phyloP scores from a whole-genome alignment of 192 early-diverging fungal species.

The Coemansia sp. region DNA sequence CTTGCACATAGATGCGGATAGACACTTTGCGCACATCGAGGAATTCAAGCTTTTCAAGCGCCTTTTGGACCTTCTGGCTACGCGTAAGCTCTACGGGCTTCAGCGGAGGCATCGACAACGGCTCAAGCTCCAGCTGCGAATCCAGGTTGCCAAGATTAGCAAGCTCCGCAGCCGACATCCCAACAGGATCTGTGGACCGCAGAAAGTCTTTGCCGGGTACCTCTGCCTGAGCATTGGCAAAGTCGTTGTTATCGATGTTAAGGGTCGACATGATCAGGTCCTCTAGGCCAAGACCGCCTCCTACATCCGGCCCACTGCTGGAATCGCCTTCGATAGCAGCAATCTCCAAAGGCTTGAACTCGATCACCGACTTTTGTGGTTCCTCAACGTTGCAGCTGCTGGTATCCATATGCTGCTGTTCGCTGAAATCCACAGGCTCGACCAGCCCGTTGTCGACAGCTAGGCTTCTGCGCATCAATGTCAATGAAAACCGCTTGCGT shows the following conservation, averaged over 20 bases:
- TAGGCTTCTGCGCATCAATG: constrained; percentile 45
- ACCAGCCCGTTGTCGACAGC: constrained; percentile 40
- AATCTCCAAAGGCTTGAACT: constrained; percentile 50
- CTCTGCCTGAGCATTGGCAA: not conserved
- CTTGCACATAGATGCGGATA: constrained; percentile 87
- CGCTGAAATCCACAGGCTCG: constrained; percentile 36
- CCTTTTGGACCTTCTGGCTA: constrained; percentile 48
- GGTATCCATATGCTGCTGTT: not conserved
- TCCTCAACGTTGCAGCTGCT: not conserved
- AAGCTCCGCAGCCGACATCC: not conserved
- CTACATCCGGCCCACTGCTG: not conserved
- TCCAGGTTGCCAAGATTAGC: constrained; percentile 5
- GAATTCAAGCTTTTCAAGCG: constrained; percentile 47
- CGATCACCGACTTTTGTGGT: not conserved
- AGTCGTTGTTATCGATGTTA: not conserved
- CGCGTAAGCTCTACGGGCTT: constrained; percentile 43
- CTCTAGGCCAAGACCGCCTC: constrained; percentile 24
- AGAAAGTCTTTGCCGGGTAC: not conserved
- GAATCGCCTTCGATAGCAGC: constrained; percentile 10
- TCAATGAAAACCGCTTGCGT: constrained; percentile 48
- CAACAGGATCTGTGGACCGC: not conserved
- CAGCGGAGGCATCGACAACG: constrained; percentile 7
- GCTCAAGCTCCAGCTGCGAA: constrained; percentile 2
- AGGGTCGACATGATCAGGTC: constrained; percentile 20
- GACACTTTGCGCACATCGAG: constrained; percentile 56